phyloP scores from a whole-genome alignment of 169 alveolate genomes.

The Plasmodium inui region DNA sequence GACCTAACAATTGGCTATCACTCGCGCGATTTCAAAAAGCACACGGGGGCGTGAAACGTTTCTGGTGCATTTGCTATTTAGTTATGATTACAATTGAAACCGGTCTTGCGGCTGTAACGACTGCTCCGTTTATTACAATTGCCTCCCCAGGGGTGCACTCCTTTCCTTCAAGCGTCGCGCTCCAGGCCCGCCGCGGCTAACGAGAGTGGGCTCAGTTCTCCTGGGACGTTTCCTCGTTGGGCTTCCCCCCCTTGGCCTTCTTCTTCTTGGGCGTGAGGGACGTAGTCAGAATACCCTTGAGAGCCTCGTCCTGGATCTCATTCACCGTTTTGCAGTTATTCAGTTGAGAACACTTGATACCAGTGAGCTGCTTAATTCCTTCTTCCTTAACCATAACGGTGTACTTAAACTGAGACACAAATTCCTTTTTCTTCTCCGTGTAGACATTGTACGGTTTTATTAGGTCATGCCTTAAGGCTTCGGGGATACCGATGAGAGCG shows the following conservation, averaged over 20 bases:
- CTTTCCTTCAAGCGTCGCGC: background rate
- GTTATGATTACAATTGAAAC: background rate
- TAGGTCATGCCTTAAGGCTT: conserved; percentile 96
- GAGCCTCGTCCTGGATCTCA: conserved; percentile 41
- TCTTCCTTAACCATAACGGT: conserved; percentile 92
- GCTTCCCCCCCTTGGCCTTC: conserved; percentile 7
- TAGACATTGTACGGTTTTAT: conserved; percentile 94
- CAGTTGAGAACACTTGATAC: conserved; percentile 75
- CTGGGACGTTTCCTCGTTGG: conserved; percentile 13
- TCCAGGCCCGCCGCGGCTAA: background rate
- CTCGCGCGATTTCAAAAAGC: background rate
- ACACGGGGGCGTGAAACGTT: background rate
- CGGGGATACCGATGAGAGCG: conserved; percentile 94
- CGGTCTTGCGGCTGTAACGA: no score
- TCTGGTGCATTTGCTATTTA: background rate
- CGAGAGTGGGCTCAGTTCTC: background rate
- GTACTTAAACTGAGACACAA: conserved; percentile 95
- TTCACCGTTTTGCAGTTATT: conserved; percentile 52
- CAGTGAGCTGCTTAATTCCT: conserved; percentile 89
- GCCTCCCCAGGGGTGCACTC: background rate
- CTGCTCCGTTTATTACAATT: no score
- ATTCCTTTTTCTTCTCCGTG: conserved; percentile 91
- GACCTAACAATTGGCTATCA: background rate
- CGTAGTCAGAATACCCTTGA: conserved; percentile 22
- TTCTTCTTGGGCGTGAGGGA: conserved; percentile 29